Base-by-base conservation (phyloP, 352 stramenopile genomes). In the Nothophytophthora sp. region DNA sequence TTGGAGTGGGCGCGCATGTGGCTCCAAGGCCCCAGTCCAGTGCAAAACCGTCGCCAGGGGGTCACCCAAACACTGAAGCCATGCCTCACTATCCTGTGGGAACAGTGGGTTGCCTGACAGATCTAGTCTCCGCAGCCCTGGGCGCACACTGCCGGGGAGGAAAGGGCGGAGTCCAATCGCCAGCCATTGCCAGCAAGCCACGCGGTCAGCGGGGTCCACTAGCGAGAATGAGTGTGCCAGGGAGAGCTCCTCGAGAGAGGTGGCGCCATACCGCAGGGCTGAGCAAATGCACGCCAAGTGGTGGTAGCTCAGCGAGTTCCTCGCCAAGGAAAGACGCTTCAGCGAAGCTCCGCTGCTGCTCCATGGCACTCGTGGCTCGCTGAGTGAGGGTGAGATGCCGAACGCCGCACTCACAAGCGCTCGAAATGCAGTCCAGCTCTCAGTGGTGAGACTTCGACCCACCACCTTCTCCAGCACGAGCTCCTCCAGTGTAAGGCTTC, bases 281-380 rank as follows among this genome's bases (percentile, higher is more conserved):
- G 66, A 76, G 50, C 61, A 72, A 30, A 76, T 51, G 7, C 57
- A 64, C 1, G 49, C 61, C 30, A 72, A 30, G 38, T 76, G 57
- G 16, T 45, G 57, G 22, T 29, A 59, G 23, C 28, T 67, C 22
- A 76, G 33, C n/a, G 61, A 61, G 33, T 70, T 76, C 22, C 59
- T 56, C 9, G 61, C 66, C 13, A 76, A 29, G 24, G 66, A 76
- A 28, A 76, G 34, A 20, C 57, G 47, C 42, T 48, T 70, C 41
- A 68, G 32, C 16, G 44, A 50, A 11, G 22, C 41, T 39, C 20
- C 49, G 15, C 15, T 34, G 13, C 11, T 16, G 25, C 7, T 20
- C 29, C 22, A 28, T 18, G 15, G 24, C 18, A 7, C 8, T 19
- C 11, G 24, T 11, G 29, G 10, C 10, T 18, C 12, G 23, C 3